Evolutionary conservation across 2,329 filamentous ascomycete species (phyloP), one percentile per base, ranked within the genome.

Genomic region (Penicillium sp.): DNA sequence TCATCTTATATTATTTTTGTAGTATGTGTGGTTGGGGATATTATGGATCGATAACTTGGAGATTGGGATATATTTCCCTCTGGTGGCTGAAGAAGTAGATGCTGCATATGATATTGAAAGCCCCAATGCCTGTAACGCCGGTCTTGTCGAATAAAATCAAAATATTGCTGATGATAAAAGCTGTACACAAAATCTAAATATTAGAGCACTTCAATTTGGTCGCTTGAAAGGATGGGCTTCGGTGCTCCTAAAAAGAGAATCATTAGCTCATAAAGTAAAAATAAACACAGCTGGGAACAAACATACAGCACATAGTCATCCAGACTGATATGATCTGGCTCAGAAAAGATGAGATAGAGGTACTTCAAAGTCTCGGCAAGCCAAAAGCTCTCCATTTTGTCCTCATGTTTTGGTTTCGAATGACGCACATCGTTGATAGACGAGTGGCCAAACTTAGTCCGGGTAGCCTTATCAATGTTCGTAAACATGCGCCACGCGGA

Each of bases 401-500:
- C 74, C 41, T 67, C 54, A 31, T 72, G 65, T n/a, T 46, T 52
- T 6, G 75, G 59, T 19, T 67, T 49, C 2, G 42, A 50, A 41
- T 68, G 61, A 29, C 73, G 71, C 45, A 81, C 77, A 62, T 81
- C 77, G 4, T 65, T 55, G 23, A 81, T 73, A 2, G 75, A 75
- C 5, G 78, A 78, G 55, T 79, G 73, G 2, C 75, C 79, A 55
- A 78, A 75, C 0, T 73, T 67, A 7, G 80, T 80, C 33, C 73
- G 70, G 2, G 75, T 77, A 50, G 73, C 71, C 33, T 73, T 76
- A 27, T 80, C 76, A 35, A 82, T 77, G 38, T 71, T 76, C 47
- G 76, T 68, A 61, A 81, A 82, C 79, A 82, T 82, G 33, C 75
- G 73, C 80, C 80, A 82, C 4, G 78, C 80, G 1, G 73, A 72